Base-by-base conservation (phyloP, 2,329 filamentous ascomycete genomes). In the Colletotrichum caudatum region DNA sequence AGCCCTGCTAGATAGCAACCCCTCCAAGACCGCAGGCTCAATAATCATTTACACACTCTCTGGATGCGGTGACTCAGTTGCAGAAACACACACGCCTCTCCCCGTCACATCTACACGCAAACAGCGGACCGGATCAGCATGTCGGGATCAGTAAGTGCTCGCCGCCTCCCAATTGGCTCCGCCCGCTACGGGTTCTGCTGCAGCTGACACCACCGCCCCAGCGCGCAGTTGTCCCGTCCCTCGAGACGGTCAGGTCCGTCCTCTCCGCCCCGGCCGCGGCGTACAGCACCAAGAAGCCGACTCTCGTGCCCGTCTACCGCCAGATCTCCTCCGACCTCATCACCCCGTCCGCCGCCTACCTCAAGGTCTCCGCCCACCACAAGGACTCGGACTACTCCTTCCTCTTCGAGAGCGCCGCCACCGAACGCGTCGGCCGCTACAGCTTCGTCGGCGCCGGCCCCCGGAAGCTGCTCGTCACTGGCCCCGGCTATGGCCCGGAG, bases 391-490 rank as follows among this genome's bases (percentile, higher is more conserved):
- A 93, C 76, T 91, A 94, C 78, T 98, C 95, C 4, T 98, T 98
- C 80, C 89, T 99, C 59, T 97, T 97, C 81, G 96, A 99, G 83
- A 97, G 94, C 78, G 96, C 95, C 35, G 94, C 95, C 29, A 95
- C 94, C 37, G 95, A 98, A 82, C 94, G 92, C 23, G 94, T 99
- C 75, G 95, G 95, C 70, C 89, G 96, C 77, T 98, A 98, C 82
- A 97, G 94, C 84, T 99, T 99, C 82, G 89, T 99, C 72, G 95
- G 95, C 75, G 93, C 93, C 76, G 92, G 92, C 81, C 87, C 89
- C 53, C 83, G 87, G 87, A 96, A 97, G 82, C 88, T 97, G 71
- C 86, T 99, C 76, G 92, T 92, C 78, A 97, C 95, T 0, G 96
- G 96, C 14, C 91, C 93, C 70, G 94, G 94, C 72, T 93, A 97